These are phyloP conservation scores for Canna indica DNA, from an alignment of 176 grass and related monocot genomes.

Conservation along the genomic window DNA sequence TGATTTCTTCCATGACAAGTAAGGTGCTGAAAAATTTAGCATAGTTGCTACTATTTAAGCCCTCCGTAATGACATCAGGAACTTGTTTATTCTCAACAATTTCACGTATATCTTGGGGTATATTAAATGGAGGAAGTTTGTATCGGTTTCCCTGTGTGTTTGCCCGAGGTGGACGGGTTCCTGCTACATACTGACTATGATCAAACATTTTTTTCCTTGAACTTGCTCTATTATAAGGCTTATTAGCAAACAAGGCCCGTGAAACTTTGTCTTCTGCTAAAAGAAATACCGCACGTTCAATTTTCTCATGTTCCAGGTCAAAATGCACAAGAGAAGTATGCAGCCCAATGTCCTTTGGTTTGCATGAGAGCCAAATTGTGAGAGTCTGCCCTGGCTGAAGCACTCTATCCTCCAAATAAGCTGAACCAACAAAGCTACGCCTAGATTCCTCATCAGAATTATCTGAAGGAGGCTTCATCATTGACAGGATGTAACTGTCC, in stretches of 20 bases:
- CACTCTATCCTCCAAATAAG: slow-evolving; percentile 60
- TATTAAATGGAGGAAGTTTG: slow-evolving; percentile 58
- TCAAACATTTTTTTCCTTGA: slow-evolving; percentile 45
- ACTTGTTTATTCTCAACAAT: slow-evolving; percentile 51
- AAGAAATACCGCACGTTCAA: slow-evolving; percentile 73
- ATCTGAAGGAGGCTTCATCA: slow-evolving; percentile 65
- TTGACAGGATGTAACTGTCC: slow-evolving; percentile 65
- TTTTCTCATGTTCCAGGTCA: slow-evolving; percentile 70
- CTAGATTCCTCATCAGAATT: slow-evolving; percentile 38
- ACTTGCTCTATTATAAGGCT: slow-evolving; percentile 48
- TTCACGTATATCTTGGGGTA: slow-evolving; percentile 52
- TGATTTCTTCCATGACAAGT: slow-evolving; percentile 80
- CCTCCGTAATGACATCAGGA: slow-evolving; percentile 50
- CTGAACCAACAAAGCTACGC: slow-evolving; percentile 43
- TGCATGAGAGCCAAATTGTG: slow-evolving; percentile 84
- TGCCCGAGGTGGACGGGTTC: slow-evolving; percentile 35
- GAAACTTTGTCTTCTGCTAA: slow-evolving; percentile 75
- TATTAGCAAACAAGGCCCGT: slow-evolving; percentile 50
- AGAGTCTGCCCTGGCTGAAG: slow-evolving; percentile 62
- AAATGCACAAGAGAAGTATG: slow-evolving; percentile 86
- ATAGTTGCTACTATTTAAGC: slow-evolving; percentile 52
- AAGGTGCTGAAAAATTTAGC: slow-evolving; percentile 54
- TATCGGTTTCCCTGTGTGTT: slow-evolving; percentile 45
- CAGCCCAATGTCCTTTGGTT: slow-evolving; percentile 70
- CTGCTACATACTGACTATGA: slow-evolving; percentile 39